Conservation (phyloP, 768 basidiomycete species). For the Leccinum imitatum region DNA sequence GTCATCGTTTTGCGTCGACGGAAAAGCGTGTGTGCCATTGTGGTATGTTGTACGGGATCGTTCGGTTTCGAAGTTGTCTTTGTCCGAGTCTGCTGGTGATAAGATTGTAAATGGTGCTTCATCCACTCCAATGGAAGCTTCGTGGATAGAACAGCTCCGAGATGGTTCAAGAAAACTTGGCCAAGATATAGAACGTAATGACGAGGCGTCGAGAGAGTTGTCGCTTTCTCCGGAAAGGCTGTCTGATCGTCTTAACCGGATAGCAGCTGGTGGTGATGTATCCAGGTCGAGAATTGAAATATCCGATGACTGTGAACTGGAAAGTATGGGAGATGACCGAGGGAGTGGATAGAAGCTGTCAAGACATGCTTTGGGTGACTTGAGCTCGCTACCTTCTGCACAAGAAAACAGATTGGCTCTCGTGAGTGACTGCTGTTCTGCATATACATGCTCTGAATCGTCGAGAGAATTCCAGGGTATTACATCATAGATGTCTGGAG, state of each 20-base stretch:
- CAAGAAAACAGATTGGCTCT: background rate
- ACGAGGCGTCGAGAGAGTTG: background rate
- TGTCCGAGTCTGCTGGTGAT: background rate
- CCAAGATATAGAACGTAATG: background rate
- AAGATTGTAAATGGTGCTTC: conserved; percentile 1
- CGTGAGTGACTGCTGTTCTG: background rate
- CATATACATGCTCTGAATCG: conserved; percentile 6
- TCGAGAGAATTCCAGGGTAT: background rate
- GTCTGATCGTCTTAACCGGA: conserved; percentile 1
- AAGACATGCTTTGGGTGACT: background rate
- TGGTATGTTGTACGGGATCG: background rate
- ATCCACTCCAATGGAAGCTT: background rate
- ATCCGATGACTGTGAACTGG: conserved; percentile 15
- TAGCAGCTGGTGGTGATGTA: conserved; percentile 19
- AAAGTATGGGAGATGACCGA: conserved; percentile 25
- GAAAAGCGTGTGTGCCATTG: background rate
- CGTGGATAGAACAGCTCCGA: background rate
- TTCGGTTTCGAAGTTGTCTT: background rate
- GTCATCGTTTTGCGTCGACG: background rate
- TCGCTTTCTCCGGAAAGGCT: background rate
- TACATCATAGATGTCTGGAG: background rate
- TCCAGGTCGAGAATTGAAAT: conserved; percentile 23
- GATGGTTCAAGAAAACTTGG: conserved; percentile 1
- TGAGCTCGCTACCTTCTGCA: background rate
- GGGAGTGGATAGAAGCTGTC: conserved; percentile 10